Evolutionary conservation across 805 yeast genomes (phyloP).

Genomic region (Yarrowia sp.): DNA sequence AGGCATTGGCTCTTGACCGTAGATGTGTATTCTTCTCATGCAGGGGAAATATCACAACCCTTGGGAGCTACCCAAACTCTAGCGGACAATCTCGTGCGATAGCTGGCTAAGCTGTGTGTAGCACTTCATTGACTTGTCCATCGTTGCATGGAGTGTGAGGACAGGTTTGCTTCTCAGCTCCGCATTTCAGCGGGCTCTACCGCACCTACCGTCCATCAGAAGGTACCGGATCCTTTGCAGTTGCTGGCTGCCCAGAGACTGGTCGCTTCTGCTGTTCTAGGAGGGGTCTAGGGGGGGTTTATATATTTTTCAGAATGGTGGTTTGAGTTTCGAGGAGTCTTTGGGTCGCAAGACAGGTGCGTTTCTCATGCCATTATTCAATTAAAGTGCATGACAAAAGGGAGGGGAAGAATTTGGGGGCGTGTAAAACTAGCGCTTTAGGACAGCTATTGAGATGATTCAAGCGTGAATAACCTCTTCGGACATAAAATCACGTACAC

Average conservation of each 20-base stretch:
- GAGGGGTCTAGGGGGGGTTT: constrained; percentile 11
- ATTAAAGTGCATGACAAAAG: constrained; percentile 13
- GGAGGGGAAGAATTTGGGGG: background rate
- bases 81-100: constrained; percentile 18
- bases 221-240: constrained; percentile 13
- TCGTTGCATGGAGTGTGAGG: constrained; percentile 19
- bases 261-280: constrained; percentile 23
- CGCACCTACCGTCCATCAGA: constrained; percentile 31
- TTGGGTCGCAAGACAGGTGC: background rate
- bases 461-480: too few relatives aligned
- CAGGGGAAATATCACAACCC: constrained; percentile 28
- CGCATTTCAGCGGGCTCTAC: constrained; percentile 27
- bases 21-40: constrained; percentile 20
- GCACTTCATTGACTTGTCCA: constrained; percentile 10
- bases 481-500: too few relatives aligned
- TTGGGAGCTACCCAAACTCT: constrained; percentile 32
- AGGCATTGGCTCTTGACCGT: constrained; percentile 24
- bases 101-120: constrained; percentile 12
- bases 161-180: constrained; percentile 36
- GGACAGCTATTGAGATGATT: too few relatives aligned
- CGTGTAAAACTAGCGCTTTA: background rate
- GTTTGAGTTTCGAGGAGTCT: constrained; percentile 12
- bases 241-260: constrained; percentile 31
- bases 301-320: background rate
- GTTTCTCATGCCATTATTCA: background rate